These are phyloP conservation scores for Amanita pallidorosea DNA, from an alignment of 768 basidiomycete species.

Conservation along the genomic window DNA sequence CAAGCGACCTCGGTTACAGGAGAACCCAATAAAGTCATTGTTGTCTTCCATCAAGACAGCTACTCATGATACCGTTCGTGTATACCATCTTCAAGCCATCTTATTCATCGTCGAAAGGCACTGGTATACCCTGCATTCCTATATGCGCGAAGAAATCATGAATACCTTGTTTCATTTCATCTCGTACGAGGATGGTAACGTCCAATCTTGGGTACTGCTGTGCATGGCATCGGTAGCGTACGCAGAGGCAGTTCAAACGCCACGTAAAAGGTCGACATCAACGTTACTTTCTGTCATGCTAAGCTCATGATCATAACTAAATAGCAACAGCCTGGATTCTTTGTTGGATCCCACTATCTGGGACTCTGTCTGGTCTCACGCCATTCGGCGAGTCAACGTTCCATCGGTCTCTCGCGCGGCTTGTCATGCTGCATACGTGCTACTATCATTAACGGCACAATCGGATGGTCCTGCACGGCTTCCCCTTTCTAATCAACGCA, in stretches of 20 bases:
- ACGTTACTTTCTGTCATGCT: slow-evolving; percentile 1
- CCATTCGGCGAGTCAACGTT: slow-evolving; percentile 61
- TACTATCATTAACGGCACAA: slow-evolving; percentile 26
- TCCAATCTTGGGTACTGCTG: slow-evolving; percentile 83
- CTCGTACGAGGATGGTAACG: slow-evolving; percentile 44
- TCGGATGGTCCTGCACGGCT: slow-evolving; percentile 13
- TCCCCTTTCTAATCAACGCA: slow-evolving; percentile 40
- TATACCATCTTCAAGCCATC: slow-evolving; percentile 60
- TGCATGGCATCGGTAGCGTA: slow-evolving; percentile 66
- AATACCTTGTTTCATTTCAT: slow-evolving; percentile 48
- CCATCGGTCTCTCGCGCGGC: slow-evolving; percentile 72
- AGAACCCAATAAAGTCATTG: slow-evolving; percentile 50
- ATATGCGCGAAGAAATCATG: slow-evolving; percentile 47
- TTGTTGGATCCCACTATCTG: slow-evolving; percentile 33
- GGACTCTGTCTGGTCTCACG: slow-evolving; percentile 77
- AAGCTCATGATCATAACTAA: slow-evolving; percentile 1
- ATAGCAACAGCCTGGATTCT: not conserved
- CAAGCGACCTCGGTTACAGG: slow-evolving; percentile 39
- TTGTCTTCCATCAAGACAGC: slow-evolving; percentile 36
- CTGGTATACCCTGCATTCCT: slow-evolving; percentile 52
- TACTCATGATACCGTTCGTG: slow-evolving; percentile 20
- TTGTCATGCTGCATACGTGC: slow-evolving; percentile 51
- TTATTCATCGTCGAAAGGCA: slow-evolving; percentile 80
- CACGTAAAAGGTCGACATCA: slow-evolving; percentile 1
- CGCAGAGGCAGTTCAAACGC: slow-evolving; percentile 24